Evolutionary conservation across 2,329 filamentous ascomycete genomes (phyloP), one percentile per base, ranked within the genome.

Genomic region (Dothidotthia symphoricarpi): DNA sequence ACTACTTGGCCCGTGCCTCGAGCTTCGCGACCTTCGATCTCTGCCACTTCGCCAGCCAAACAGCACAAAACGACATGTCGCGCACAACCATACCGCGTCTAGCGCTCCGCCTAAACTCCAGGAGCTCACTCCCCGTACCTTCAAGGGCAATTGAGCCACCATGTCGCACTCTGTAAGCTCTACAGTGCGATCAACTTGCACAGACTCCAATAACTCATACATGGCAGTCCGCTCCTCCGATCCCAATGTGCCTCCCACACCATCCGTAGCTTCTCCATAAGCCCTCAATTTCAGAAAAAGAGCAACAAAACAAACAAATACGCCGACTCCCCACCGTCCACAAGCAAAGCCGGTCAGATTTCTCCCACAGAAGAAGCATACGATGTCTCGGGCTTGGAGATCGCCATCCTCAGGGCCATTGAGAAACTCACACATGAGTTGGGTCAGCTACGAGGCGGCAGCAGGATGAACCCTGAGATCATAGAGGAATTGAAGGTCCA

Each of bases 401-500:
- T 68, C 1, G 73, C 76, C 8, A 80, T 86, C 36, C 66, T 73
- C 10, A 71, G 72, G 37, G 72, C 75, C 0, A 66, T 81, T 9
- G 71, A 77, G 38, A 73, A 72, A 34, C 68, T 87, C 16, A 80
- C 78, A 46, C 75, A 77, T 49, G 79, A 83, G 8, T 66, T 86
- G 1, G 73, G 76, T 1, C 82, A 82, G 57, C 68, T 86, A 10
- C 71, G 81, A 4, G 73, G 77, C 0, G 80, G 81, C 5, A 82
- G 82, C 0, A 68, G 80, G 16, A 75, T 83, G 57, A 84, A 82
- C 45, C 77, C 80, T 0, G 76, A 81, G 31, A 61, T 76, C 2
- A 69, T 86, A 19, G 83, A 86, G 62, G 69, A 65, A 14, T 53
- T 86, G 36, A 73, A 75, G 25, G 82, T 86, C n/a, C 69, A 75